Conservation (phyloP, 805 yeast genomes). For the Yamadazyma sp. region DNA sequence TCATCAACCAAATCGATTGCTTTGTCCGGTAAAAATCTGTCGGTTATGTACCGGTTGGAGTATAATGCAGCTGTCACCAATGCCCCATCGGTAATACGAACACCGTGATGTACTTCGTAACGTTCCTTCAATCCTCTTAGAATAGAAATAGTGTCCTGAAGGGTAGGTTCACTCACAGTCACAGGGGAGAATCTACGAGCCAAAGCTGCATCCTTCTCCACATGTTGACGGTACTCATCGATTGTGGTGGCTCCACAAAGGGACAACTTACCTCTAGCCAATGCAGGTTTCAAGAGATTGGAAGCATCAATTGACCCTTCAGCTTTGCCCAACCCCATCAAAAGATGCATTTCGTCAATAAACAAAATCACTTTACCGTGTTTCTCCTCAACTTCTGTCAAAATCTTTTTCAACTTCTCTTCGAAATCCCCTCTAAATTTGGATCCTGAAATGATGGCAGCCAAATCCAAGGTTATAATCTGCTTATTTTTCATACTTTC, state of each 20-base stretch:
- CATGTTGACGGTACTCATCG: conserved; percentile 88
- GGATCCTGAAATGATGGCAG: conserved; percentile 90
- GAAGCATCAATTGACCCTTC: conserved; percentile 97
- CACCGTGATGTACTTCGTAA: conserved; percentile 98
- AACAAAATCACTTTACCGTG: conserved; percentile 76
- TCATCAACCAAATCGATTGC: conserved; percentile 97
- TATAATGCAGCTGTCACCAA: conserved; percentile 90
- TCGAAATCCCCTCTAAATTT: conserved; percentile 96
- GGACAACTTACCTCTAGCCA: conserved; percentile 88
- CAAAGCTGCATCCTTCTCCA: conserved; percentile 94
- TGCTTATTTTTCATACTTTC: conserved; percentile 87
- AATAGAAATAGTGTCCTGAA: conserved; percentile 87
- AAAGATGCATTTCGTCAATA: conserved; percentile 86
- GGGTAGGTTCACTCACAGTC: conserved; percentile 80
- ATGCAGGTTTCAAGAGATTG: conserved; percentile 85
- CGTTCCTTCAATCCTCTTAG: conserved; percentile 90
- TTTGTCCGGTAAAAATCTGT: conserved; percentile 89
- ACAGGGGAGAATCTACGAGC: conserved; percentile 94
- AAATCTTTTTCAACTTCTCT: conserved; percentile 76
- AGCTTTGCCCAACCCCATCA: conserved; percentile 87
- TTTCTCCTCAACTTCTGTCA: conserved; percentile 80
- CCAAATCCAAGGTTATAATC: conserved; percentile 81
- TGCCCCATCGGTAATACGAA: conserved; percentile 87
- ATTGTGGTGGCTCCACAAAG: conserved; percentile 96
- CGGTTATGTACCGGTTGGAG: conserved; percentile 87